These are phyloP conservation scores for Drechslera avenae DNA, from an alignment of 2,329 filamentous ascomycete genomes.

Conservation along the genomic window DNA sequence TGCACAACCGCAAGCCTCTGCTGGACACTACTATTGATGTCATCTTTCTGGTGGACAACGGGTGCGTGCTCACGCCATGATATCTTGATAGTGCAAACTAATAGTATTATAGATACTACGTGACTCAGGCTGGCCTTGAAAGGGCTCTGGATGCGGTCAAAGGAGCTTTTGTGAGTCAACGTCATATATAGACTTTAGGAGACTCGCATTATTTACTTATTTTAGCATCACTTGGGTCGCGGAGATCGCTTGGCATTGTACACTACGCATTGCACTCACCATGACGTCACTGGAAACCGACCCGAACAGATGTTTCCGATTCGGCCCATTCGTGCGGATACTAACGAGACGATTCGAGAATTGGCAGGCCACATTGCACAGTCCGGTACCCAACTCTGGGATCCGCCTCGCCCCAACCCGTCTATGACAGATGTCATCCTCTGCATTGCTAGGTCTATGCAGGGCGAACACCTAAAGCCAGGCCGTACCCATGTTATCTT, in stretches of 20 bases:
- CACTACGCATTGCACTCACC: slow-evolving; percentile 40
- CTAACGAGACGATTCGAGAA: slow-evolving; percentile 22
- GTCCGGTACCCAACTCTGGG: slow-evolving; percentile 31
- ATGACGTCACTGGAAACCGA: slow-evolving; percentile 29
- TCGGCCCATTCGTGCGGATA: slow-evolving; percentile 16
- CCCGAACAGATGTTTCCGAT: slow-evolving; percentile 36
- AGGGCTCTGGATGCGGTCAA: slow-evolving; percentile 26
- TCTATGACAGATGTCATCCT: slow-evolving; percentile 35
- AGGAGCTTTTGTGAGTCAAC: slow-evolving; percentile 16
- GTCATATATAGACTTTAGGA: background rate
- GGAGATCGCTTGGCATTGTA: slow-evolving; percentile 39
- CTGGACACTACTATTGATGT: slow-evolving; percentile 36
- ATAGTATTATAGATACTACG: slow-evolving; percentile 32
- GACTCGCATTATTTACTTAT: slow-evolving; percentile 3
- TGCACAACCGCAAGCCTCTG: slow-evolving; percentile 29
- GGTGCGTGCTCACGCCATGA: slow-evolving; percentile 25
- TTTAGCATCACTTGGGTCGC: slow-evolving; percentile 19
- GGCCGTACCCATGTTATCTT: slow-evolving; percentile 35
- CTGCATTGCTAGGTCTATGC: slow-evolving; percentile 29
- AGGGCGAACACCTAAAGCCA: slow-evolving; percentile 15
- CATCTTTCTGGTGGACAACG: slow-evolving; percentile 47
- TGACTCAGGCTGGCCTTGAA: slow-evolving; percentile 31
- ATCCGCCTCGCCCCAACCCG: slow-evolving; percentile 37
- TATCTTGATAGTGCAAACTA: background rate
- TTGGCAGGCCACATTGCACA: slow-evolving; percentile 25